Base-by-base conservation (phyloP, 306 rosid genomes). In the Malus fusca region DNA sequence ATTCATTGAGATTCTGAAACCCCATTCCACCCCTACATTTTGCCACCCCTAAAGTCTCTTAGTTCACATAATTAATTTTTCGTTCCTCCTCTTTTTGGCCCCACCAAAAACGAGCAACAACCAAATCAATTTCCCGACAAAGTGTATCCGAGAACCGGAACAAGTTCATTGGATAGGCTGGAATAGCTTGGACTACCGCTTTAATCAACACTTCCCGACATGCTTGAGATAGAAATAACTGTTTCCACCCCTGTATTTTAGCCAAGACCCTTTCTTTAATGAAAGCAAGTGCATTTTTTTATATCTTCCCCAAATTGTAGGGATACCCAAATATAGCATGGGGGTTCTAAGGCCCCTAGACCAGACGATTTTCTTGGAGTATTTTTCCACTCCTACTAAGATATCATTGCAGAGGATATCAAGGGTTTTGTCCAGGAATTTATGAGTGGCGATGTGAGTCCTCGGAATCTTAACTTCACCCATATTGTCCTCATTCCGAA, bases 11-110 rank as follows among this genome's bases (percentile, higher is more conserved):
- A 15, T 53, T 21, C 11, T 0, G 23, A 53, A 53, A 53, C 8
- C 8, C 0, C 4, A 53, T 53, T 5, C 23, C 22, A 8, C 60
- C 60, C 8, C 5, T 0, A 19, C 9, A 13, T 6, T 53, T 53
- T 53, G 23, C 11, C 11, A 0, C 2, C 60, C 8, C 4, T 1
- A 53, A 2, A 15, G 19, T 15, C 3, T 5, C 10, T 1, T 0
- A 53, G 2, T 17, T 15, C 60, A 15, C 12, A 30, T 6, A 58
- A 58, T 58, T 30, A n/a, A 22, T n/a, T 21, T 22, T 58, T 0
- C 1, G 4, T 8, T 19, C 11, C 23, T 8, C 6, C 8, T 6
- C 30, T 1, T 22, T 21, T 8, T 21, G 2, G n/a, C 63, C 63
- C 15, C 5, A 58, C 63, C 30, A n/a, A 0, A 17, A 51, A 1